These are phyloP conservation scores for Citropsis articulata DNA, from an alignment of 345 rosid species.

Conservation along the genomic window DNA sequence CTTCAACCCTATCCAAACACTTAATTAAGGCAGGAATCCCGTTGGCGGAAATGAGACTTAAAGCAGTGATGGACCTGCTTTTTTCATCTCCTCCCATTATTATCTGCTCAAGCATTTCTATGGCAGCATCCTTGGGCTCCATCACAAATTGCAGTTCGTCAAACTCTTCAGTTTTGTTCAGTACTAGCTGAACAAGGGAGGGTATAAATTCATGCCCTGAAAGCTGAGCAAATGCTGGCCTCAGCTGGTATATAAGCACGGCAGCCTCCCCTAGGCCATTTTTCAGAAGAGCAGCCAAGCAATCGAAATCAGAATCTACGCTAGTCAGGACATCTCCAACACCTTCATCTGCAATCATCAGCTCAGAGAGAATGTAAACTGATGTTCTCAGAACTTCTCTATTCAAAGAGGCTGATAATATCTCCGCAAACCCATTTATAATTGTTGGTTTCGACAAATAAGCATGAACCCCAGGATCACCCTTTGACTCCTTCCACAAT, in stretches of 20 bases:
- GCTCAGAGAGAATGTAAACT: slow-evolving; percentile 51
- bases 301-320: slow-evolving; percentile 59
- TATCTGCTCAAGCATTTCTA: slow-evolving; percentile 61
- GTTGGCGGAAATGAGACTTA: slow-evolving; percentile 41
- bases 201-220: slow-evolving; percentile 51
- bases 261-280: slow-evolving; percentile 63
- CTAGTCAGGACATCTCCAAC: slow-evolving; percentile 51
- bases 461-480: slow-evolving; percentile 50
- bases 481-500: slow-evolving; percentile 56
- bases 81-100: slow-evolving; percentile 47
- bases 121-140: slow-evolving; percentile 57
- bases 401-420: slow-evolving; percentile 52
- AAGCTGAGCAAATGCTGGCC: slow-evolving; percentile 50
- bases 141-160: slow-evolving; percentile 38
- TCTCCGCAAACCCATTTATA: slow-evolving; percentile 55
- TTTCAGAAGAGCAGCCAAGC: slow-evolving; percentile 53
- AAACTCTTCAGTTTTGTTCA: slow-evolving; percentile 26
- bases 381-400: slow-evolving; percentile 49
- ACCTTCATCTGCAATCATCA: slow-evolving; percentile 38
- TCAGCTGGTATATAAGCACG: slow-evolving; percentile 50
- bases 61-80: slow-evolving; percentile 37
- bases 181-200: slow-evolving; percentile 48
- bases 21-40: slow-evolving; percentile 52
- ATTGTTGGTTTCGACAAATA: slow-evolving; percentile 45
- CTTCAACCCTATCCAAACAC: slow-evolving; percentile 47